A percentile compares a stretch with the other conserved stretches of the same genome.
Evolutionary conservation across 805 yeast genomes (phyloP).

Genomic region (Kodamaea laetipori): DNA sequence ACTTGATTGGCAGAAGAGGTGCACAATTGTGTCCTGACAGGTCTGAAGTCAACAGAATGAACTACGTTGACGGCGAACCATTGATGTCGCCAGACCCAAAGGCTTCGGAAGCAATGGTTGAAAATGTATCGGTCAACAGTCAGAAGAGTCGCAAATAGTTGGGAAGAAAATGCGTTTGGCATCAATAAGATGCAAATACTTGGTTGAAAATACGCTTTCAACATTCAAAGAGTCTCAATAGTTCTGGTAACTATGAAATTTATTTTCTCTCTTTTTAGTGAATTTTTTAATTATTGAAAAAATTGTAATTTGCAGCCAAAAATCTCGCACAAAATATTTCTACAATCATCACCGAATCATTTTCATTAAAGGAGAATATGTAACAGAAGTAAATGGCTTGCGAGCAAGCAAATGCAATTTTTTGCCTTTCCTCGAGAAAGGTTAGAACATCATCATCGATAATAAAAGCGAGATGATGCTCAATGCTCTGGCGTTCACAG

Average conservation of each 20-base stretch:
- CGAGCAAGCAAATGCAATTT: conserved; percentile 5
- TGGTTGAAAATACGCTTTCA: too few species aligned
- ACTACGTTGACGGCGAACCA: neutral
- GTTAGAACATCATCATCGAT: conserved; percentile 8
- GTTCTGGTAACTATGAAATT: neutral
- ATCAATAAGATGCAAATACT: too few species aligned
- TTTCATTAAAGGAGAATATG: neutral
- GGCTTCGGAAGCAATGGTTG: neutral
- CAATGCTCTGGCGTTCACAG: conserved; percentile 1
- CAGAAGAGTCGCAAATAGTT: conserved; percentile 2
- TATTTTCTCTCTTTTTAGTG: neutral
- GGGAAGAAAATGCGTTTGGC: too few species aligned
- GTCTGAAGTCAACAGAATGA: conserved; percentile 26
- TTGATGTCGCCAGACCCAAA: neutral
- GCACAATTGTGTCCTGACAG: conserved; percentile 28
- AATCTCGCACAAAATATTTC: too few species aligned
- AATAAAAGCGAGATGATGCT: conserved; percentile 9
- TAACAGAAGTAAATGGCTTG: conserved; percentile 1
- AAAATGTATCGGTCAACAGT: neutral
- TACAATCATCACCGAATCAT: too few species aligned
- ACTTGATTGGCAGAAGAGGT: conserved; percentile 28
- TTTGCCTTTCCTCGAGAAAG: neutral
- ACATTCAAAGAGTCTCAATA: too few species aligned
- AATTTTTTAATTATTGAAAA: neutral
- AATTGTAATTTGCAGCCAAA: conserved; percentile 7